Base-by-base conservation (phyloP, 2,329 filamentous ascomycete species). In the Pyricularia sp. region DNA sequence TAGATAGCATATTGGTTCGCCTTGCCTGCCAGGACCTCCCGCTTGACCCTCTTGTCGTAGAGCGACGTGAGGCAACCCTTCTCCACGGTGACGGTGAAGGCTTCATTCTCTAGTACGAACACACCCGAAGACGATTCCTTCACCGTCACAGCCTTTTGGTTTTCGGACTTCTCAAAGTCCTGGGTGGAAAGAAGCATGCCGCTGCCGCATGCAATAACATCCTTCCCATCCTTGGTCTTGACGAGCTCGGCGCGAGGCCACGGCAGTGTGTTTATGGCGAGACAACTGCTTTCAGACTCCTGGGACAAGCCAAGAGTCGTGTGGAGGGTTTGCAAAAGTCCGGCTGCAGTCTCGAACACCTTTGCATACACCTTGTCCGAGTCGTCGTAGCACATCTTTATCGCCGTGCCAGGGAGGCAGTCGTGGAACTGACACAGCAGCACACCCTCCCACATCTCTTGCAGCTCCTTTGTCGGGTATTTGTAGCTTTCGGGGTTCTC, bases 301-400 rank as follows among this genome's bases (percentile, higher is more conserved):
- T 36, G 78, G 74, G 7, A 79, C 69, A 88, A 82, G 1, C 86
- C 87, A 61, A 90, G 81, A 58, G 83, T 84, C 6, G 78, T 73
- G 26, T 88, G 77, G 2, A 86, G 86, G 58, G 86, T 81, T 25
- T 83, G 78, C 17, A 88, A 79, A 5, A 87, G 74, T 71, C 81
- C 84, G 69, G 84, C 76, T 14, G 86, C 88, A 5, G 81, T 86
- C 68, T 83, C 78, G 72, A 88, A 88, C 4, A 89, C 82, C 70
- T 86, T 79, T 0, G 81, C 84, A 72, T 90, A 90, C 0, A 89
- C 79, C 74, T 87, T 80, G 73, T 89, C 86, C 0, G 87, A 89
- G 72, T 91, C 88, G 73, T 89, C 85, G 71, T 90, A 90, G 76
- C 87, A 89, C 87, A 90, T 90, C 73, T 89, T 86, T 70, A 91